Percentiles rank a stretch among this genome's conserved stretches.
phyloP scores from a whole-genome alignment of 768 basidiomycete genomes.

The Boletales sp. region DNA sequence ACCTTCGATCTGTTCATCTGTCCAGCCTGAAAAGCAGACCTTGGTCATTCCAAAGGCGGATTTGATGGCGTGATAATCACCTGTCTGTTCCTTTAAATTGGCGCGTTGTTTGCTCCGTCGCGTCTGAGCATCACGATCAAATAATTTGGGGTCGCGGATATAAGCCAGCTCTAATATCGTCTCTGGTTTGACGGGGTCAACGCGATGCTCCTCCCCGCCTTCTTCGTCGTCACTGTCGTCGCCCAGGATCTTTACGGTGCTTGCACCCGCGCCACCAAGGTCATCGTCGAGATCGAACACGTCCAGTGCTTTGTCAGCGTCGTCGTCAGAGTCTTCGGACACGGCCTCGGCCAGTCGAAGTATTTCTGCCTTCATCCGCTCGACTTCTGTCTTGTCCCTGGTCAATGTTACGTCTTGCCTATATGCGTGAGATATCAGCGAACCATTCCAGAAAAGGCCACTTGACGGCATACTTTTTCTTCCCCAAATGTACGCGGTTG shows the following conservation, averaged over 20 bases:
- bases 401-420: constrained; percentile 48
- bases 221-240: constrained; percentile 47
- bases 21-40: constrained; percentile 48
- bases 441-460: neutral
- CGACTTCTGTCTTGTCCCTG: constrained; percentile 57
- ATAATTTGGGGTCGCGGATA: constrained; percentile 67
- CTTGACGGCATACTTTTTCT: constrained; percentile 48
- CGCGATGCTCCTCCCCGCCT: constrained; percentile 24
- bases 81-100: constrained; percentile 67
- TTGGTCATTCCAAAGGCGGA: neutral
- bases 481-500: constrained; percentile 56
- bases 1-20: constrained; percentile 86
- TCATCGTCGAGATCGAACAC: constrained; percentile 53
- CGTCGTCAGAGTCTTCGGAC: constrained; percentile 64
- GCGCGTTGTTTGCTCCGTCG: constrained; percentile 63
- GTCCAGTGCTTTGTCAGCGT: constrained; percentile 25
- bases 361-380: constrained; percentile 81
- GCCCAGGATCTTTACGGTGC: constrained; percentile 45
- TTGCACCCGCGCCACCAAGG: constrained; percentile 39
- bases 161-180: constrained; percentile 76
- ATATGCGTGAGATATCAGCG: constrained; percentile 2
- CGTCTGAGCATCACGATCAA: constrained; percentile 73
- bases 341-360: constrained; percentile 70
- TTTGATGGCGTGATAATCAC: constrained; percentile 31
- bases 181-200: constrained; percentile 41